Conservation (phyloP, 768 basidiomycete genomes). For the Tylopilus plumbeoviolaceoides region DNA sequence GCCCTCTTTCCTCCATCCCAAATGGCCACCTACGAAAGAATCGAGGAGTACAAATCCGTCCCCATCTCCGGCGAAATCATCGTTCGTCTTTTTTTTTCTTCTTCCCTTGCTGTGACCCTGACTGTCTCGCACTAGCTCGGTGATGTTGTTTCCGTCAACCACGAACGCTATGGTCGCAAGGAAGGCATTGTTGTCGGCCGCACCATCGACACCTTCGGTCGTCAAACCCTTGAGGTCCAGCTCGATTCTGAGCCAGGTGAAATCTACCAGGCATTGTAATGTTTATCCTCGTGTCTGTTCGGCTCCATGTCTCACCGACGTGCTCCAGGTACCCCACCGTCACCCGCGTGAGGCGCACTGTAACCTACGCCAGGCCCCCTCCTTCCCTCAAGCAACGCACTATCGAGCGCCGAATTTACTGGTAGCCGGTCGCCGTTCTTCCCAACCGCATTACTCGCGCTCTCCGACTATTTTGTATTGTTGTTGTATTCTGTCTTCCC, state of each 20-base stretch:
- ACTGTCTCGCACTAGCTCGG: constrained; percentile 49
- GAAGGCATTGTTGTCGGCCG: constrained; percentile 82
- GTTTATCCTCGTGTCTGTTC: not conserved
- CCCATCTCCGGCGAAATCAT: constrained; percentile 35
- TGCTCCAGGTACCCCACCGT: constrained; percentile 68
- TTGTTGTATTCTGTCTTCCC: constrained; percentile 21
- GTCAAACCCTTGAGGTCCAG: constrained; percentile 79
- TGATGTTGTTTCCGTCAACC: constrained; percentile 75
- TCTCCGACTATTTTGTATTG: constrained; percentile 31
- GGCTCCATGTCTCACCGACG: constrained; percentile 2
- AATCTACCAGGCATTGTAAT: constrained; percentile 64
- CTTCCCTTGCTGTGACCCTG: not conserved
- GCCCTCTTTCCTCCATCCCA: constrained; percentile 21
- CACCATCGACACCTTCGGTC: constrained; percentile 66
- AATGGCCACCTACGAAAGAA: constrained; percentile 38
- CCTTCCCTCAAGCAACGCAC: constrained; percentile 47
- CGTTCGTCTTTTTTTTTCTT: constrained; percentile 17
- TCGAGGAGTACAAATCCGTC: constrained; percentile 27
- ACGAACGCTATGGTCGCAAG: constrained; percentile 55
- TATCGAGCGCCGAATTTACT: constrained; percentile 73
- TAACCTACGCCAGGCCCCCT: constrained; percentile 53
- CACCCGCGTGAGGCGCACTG: constrained; percentile 71
- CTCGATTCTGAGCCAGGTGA: constrained; percentile 54
- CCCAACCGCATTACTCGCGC: constrained; percentile 8
- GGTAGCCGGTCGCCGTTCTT: constrained; percentile 37